Percentiles rank a stretch among this genome's conserved stretches.
These are phyloP conservation scores for Colletotrichum liriopes DNA, from an alignment of 2,329 filamentous ascomycete species.

Conservation along the genomic window DNA sequence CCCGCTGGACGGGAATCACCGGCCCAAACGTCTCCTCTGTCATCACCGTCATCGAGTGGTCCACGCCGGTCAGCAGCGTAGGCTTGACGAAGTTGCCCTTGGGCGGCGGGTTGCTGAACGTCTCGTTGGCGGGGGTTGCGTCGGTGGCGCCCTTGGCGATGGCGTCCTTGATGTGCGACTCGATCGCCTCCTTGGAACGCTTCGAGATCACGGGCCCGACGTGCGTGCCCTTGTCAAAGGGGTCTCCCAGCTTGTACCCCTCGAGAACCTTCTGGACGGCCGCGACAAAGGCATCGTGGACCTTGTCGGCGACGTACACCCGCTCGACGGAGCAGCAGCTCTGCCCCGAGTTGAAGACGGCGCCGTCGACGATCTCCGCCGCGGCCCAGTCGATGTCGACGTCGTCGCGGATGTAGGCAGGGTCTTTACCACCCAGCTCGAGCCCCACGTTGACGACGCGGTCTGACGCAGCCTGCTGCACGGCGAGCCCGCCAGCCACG, in stretches of 20 bases:
- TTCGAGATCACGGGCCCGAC: constrained; percentile 92
- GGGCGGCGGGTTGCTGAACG: constrained; percentile 80
- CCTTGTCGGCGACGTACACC: constrained; percentile 88
- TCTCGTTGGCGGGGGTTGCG: constrained; percentile 85
- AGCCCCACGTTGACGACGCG: constrained; percentile 89
- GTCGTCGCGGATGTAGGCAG: constrained; percentile 88
- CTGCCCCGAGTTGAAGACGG: constrained; percentile 99
- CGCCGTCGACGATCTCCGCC: constrained; percentile 93
- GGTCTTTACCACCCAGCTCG: constrained; percentile 95
- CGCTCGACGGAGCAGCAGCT: constrained; percentile 95
- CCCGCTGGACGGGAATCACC: constrained; percentile 91
- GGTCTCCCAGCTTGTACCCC: constrained; percentile 91
- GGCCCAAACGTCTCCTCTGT: constrained; percentile 96
- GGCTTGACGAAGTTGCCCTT: constrained; percentile 92
- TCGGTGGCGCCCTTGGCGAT: constrained; percentile 87
- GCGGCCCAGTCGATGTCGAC: constrained; percentile 93
- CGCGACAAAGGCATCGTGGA: constrained; percentile 87
- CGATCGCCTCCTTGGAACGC: constrained; percentile 82
- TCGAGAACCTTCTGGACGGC: constrained; percentile 85
- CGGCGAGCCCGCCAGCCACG: constrained; percentile 87
- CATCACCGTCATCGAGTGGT: constrained; percentile 91
- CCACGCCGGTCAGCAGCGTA: constrained; percentile 84
- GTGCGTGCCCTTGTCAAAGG: constrained; percentile 83
- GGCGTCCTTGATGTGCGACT: constrained; percentile 86
- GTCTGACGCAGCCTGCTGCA: constrained; percentile 88